Conservation (phyloP, 2,329 filamentous ascomycete species). For the Pseudogymnoascus sp. region DNA sequence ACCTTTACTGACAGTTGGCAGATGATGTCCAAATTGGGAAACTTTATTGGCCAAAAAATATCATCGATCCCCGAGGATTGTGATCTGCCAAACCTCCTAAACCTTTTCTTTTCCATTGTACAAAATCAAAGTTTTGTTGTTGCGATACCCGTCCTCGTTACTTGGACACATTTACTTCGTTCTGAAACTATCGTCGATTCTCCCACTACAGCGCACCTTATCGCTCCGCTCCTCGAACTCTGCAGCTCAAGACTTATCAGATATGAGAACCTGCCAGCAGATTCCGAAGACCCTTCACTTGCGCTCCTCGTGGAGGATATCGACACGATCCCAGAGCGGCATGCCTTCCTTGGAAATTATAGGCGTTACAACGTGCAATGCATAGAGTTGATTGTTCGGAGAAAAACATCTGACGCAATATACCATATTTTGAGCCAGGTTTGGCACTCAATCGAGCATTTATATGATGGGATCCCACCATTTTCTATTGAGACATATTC, state of each 20-base stretch:
- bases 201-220: slow-evolving; percentile 50
- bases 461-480: slow-evolving; percentile 62
- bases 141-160: slow-evolving; percentile 84
- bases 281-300: slow-evolving; percentile 70
- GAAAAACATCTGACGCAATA: slow-evolving; percentile 77
- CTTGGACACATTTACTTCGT: slow-evolving; percentile 76
- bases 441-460: slow-evolving; percentile 62
- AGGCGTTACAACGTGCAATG: slow-evolving; percentile 80
- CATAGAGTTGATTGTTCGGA: slow-evolving; percentile 77
- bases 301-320: slow-evolving; percentile 87
- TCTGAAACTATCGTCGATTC: slow-evolving; percentile 62
- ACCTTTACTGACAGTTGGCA: slow-evolving; percentile 30
- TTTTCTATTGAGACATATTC: slow-evolving; percentile 58
- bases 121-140: slow-evolving; percentile 83
- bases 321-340: slow-evolving; percentile 85
- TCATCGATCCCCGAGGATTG: slow-evolving; percentile 54
- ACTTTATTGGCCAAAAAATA: slow-evolving; percentile 74
- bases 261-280: slow-evolving; percentile 79
- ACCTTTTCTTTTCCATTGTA: slow-evolving; percentile 69
- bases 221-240: slow-evolving; percentile 70
- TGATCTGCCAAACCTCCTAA: slow-evolving; percentile 68
- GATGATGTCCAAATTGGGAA: slow-evolving; percentile 78
- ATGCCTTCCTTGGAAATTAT: slow-evolving; percentile 94
- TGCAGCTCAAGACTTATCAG: slow-evolving; percentile 77
- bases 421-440: slow-evolving; percentile 77